Evolutionary conservation across 2,329 filamentous ascomycete species (phyloP), one percentile per base, ranked within the genome.

Genomic region (Stagonosporopsis chrysanthemi): DNA sequence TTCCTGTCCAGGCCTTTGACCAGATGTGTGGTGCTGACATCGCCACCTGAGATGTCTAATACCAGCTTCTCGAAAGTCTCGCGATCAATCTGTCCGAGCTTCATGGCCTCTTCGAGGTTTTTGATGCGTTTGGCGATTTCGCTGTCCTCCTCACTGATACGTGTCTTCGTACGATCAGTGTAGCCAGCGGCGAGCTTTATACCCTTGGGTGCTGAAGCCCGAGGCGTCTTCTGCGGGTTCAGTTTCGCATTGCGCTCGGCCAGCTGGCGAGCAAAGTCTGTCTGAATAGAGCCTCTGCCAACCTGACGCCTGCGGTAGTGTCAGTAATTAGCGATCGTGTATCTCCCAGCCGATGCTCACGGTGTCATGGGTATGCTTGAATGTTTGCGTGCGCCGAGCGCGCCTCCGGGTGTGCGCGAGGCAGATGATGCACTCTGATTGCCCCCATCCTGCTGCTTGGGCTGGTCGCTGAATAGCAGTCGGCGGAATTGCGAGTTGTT

Each of bases 401-500:
- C 78, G 45, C 82, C 78, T 58, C 66, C 75, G 15, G 69, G 66
- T 36, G 65, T 77, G 57, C 60, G 70, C 44, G 70, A 59, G 19
- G 64, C 71, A 0, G 71, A 56, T 2, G 73, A 60, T 9, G 63
- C 65, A 42, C 44, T 41, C 55, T 58, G 67, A 31, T 55, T 58
- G 42, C 50, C 58, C 61, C 72, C 77, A 62, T 68, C 65, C 57
- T 79, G 63, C 36, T 63, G 64, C 7, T 77, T 73, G 29, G 44
- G 22, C 3, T 80, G 83, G 63, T 85, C 79, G 77, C 66, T 60
- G 7, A 88, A 81, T 22, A 97, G 77, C 6, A 98, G 84, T 63
- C 90, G 89, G 52, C 95, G 89, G 71, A 99, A 99, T 70, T 97
- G 91, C 40, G 92, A 87, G 82, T 98, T 98, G 76, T 98, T 96